These are phyloP conservation scores for Microdochium bolleyi DNA, from an alignment of 2,329 filamentous ascomycete genomes.

Conservation along the genomic window DNA sequence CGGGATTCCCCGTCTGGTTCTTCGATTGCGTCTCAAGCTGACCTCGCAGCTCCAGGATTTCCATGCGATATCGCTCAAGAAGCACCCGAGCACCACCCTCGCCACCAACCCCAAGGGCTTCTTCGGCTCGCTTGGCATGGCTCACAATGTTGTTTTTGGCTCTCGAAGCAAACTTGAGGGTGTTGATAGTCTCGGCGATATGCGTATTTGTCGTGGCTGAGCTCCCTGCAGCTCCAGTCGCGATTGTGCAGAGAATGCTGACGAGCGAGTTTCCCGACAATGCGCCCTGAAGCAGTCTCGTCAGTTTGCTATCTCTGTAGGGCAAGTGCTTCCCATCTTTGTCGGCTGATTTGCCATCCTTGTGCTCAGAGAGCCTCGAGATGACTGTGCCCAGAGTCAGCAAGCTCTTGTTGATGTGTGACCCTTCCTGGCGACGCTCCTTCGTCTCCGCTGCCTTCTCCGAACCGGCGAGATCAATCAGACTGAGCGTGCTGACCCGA, in stretches of 20 bases:
- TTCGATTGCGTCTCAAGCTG: slow-evolving; percentile 82
- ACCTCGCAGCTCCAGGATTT: slow-evolving; percentile 73
- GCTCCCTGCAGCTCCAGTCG: slow-evolving; percentile 72
- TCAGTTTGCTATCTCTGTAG: slow-evolving; percentile 96
- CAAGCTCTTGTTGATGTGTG: slow-evolving; percentile 97
- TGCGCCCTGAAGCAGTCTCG: slow-evolving; percentile 82
- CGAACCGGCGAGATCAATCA: slow-evolving; percentile 94
- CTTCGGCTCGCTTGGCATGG: slow-evolving; percentile 90
- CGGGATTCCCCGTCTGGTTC: slow-evolving; percentile 51
- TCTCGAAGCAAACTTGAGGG: slow-evolving; percentile 89
- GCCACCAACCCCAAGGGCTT: slow-evolving; percentile 71
- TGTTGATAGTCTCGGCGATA: slow-evolving; percentile 85
- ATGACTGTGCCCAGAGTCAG: slow-evolving; percentile 94
- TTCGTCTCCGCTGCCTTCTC: slow-evolving; percentile 95
- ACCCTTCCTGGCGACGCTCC: slow-evolving; percentile 86
- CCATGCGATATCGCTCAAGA: slow-evolving; percentile 86
- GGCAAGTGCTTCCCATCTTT: slow-evolving; percentile 89
- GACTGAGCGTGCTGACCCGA: slow-evolving; percentile 84
- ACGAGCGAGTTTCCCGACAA: slow-evolving; percentile 90
- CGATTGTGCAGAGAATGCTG: slow-evolving; percentile 95
- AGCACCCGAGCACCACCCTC: slow-evolving; percentile 82
- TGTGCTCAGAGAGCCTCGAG: slow-evolving; percentile 79
- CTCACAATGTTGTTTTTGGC: slow-evolving; percentile 98
- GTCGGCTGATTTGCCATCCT: slow-evolving; percentile 62
- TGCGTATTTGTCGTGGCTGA: slow-evolving; percentile 65